These are phyloP conservation scores for Lodderomyces theae DNA, from an alignment of 1,139 yeast genomes.

Conservation along the genomic window DNA sequence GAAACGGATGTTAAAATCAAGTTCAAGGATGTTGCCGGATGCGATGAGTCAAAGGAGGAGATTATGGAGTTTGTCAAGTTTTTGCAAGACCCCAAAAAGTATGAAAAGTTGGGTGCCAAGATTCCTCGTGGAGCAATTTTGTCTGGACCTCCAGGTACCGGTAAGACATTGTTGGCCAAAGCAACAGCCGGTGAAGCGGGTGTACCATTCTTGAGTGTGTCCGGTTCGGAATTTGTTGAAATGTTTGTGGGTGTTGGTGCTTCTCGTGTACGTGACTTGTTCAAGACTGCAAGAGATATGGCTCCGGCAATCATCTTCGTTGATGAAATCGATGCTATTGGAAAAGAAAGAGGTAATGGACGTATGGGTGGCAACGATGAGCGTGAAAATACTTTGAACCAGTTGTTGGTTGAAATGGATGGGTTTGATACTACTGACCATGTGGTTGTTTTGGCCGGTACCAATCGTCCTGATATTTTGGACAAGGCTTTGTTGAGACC, in stretches of 20 bases:
- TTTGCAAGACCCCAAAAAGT: conserved; percentile 68
- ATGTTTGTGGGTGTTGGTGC: conserved; percentile 88
- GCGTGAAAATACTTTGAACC: conserved; percentile 77
- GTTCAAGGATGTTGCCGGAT: conserved; percentile 80
- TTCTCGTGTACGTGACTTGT: conserved; percentile 75
- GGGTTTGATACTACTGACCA: conserved; percentile 75
- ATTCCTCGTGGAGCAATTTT: conserved; percentile 82
- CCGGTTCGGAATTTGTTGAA: conserved; percentile 78
- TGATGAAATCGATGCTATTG: conserved; percentile 85
- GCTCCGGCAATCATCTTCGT: conserved; percentile 80
- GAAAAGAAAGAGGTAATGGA: conserved; percentile 72
- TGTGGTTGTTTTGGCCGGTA: conserved; percentile 80
- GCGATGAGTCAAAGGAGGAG: conserved; percentile 80
- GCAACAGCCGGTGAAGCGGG: conserved; percentile 89
- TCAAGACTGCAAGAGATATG: conserved; percentile 74
- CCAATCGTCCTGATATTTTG: conserved; percentile 75
- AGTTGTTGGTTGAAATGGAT: conserved; percentile 80
- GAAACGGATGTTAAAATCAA: conserved; percentile 70
- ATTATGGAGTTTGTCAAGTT: conserved; percentile 83
- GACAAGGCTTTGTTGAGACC: conserved; percentile 80
- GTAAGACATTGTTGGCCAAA: conserved; percentile 76
- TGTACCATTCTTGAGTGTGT: conserved; percentile 78
- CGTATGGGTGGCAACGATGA: conserved; percentile 72
- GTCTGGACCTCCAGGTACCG: conserved; percentile 87
- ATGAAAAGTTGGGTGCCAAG: conserved; percentile 76